phyloP scores from a whole-genome alignment of 2,329 filamentous ascomycete species.

The Calonectria naviculata region DNA sequence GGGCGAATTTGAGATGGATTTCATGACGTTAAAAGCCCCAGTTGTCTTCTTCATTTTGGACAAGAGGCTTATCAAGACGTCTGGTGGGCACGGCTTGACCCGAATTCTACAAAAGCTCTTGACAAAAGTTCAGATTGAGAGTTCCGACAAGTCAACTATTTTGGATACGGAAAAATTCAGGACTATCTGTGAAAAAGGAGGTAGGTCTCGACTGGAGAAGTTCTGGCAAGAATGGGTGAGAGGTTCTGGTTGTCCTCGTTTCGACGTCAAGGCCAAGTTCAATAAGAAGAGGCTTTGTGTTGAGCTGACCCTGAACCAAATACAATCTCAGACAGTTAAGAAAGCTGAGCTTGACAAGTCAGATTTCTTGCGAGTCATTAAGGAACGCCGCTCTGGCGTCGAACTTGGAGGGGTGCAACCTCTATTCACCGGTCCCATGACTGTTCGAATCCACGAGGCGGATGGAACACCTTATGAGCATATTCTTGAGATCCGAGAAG shows the following conservation, averaged over 20 bases:
- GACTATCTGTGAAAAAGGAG: conserved; percentile 86
- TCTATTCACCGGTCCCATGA: conserved; percentile 97
- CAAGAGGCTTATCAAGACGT: conserved; percentile 88
- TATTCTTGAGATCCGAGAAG: conserved; percentile 94
- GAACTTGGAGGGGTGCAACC: conserved; percentile 76
- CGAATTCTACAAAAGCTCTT: conserved; percentile 89
- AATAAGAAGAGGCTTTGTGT: conserved; percentile 98
- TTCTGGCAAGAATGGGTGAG: conserved; percentile 97
- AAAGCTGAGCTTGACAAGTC: conserved; percentile 70
- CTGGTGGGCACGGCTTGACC: conserved; percentile 81
- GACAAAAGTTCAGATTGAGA: conserved; percentile 80
- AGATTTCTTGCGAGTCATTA: conserved; percentile 85
- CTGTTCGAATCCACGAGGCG: conserved; percentile 96
- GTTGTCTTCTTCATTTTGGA: conserved; percentile 95
- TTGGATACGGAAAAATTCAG: conserved; percentile 82
- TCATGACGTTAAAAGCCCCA: conserved; percentile 90
- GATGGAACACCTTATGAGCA: conserved; percentile 99
- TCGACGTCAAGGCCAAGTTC: conserved; percentile 88
- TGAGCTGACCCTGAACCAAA: conserved; percentile 88
- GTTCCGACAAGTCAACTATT: conserved; percentile 73
- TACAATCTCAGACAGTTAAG: conserved; percentile 62
- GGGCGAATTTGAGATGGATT: conserved; percentile 87
- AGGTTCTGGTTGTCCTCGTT: conserved; percentile 88
- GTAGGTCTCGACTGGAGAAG: conserved; percentile 84
- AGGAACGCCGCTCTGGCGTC: conserved; percentile 79